Base-by-base conservation (phyloP, 306 rosid species). In the Hippophae tibetana region DNA sequence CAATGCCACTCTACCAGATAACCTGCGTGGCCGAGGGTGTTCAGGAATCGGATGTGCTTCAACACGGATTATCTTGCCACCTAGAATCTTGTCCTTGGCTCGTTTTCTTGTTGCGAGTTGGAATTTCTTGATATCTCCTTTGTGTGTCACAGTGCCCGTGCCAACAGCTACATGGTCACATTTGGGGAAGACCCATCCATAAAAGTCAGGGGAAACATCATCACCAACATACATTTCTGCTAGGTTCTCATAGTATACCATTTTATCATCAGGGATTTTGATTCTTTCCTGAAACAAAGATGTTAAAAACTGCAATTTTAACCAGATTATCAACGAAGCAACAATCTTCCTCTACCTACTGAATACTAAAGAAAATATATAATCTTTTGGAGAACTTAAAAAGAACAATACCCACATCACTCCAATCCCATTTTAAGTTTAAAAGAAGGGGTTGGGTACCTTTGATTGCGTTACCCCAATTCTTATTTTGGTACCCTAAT, bases 81-180 rank as follows among this genome's bases (percentile, higher is more conserved):
- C 99, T 42, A 69, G 46, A 43, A 93, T 93, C 89, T 88, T 88
- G 89, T 88, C 99, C 73, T 79, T 84, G 14, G 99, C 99, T 61
- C 99, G 73, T 65, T 82, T 93, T 69, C 99, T 80, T 13, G 99
- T 93, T 52, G 99, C 99, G 10, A 88, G 79, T 54, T 93, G 99
- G 81, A 93, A 93, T 69, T 93, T 93, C 82, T 93, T 93, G 81
- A 93, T 93, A 89, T 93, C 95, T 47, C 89, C 94, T 58, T 93
- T 93, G 87, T 88, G 97, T 14, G 99, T 92, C 61, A 92, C 99
- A 0, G 99, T 92, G 9, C 99, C 97, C 0, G 99, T 92, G 38
- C 99, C 99, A 5, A 92, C 99, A 7, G 99, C 99, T 13, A 92
- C 99, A 11, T 92, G 99, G 73, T 92, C 99, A 52, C 94, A 88